Conservation (phyloP, 1,284 basidiomycete species). For the Fomitopsis palustris region DNA sequence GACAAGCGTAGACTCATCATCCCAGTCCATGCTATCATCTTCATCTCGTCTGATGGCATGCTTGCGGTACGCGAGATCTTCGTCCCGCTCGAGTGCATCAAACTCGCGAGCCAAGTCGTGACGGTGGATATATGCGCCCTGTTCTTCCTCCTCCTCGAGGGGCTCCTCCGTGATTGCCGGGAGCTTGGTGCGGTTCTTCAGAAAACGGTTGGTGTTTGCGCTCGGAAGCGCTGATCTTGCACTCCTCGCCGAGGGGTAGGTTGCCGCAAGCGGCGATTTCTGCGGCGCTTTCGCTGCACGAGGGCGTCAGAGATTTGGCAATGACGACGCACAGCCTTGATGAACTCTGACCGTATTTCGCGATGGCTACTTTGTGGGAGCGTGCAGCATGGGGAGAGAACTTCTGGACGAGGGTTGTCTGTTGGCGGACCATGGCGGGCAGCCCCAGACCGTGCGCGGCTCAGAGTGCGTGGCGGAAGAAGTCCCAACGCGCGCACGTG, state of each 20-base stretch:
- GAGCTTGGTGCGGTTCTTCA: conserved; percentile 13
- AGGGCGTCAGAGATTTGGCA: not conserved
- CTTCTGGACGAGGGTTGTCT: conserved; percentile 18
- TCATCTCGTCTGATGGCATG: conserved; percentile 16
- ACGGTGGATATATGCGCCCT: not conserved
- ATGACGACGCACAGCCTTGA: too few relatives aligned
- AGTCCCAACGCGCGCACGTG: not conserved
- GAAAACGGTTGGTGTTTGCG: conserved; percentile 20
- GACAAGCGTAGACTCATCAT: conserved; percentile 54
- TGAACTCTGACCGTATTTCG: conserved; percentile 11
- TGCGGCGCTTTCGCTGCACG: conserved; percentile 1
- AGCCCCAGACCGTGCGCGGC: not conserved
- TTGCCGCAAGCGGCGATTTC: conserved; percentile 12
- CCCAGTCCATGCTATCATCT: conserved; percentile 44
- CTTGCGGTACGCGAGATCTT: conserved; percentile 6
- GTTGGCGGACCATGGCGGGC: conserved; percentile 17
- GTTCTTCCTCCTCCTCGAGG: conserved; percentile 12
- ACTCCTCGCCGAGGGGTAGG: conserved; percentile 10
- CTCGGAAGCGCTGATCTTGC: conserved; percentile 17
- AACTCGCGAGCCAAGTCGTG: conserved; percentile 15
- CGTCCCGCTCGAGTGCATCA: conserved; percentile 13
- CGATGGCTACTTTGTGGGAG: conserved; percentile 9
- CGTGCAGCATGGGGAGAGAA: conserved; percentile 11
- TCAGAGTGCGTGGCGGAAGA: not conserved
- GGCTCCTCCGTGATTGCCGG: conserved; percentile 19